A percentile compares a stretch with the other conserved stretches of the same genome.
These are phyloP conservation scores for Bassia scoparia DNA, from an alignment of 148 eudicot species.

Conservation along the genomic window DNA sequence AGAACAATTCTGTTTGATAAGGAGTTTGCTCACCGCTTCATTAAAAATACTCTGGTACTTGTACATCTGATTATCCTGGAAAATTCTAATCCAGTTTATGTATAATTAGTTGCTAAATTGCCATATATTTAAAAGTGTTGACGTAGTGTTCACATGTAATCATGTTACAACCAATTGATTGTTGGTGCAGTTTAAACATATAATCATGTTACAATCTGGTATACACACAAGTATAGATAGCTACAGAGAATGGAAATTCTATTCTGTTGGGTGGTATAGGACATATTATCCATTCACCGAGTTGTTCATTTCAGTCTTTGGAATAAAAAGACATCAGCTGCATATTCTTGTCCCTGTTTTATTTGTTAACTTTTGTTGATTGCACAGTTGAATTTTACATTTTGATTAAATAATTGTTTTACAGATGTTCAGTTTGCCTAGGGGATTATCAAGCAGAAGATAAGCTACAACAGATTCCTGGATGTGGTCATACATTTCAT, in stretches of 20 bases:
- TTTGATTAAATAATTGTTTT: not conserved
- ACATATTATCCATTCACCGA: not conserved
- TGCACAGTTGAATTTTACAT: not conserved
- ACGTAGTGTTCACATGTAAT: not conserved
- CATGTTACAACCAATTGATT: not conserved
- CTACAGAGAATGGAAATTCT: not conserved
- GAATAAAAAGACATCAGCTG: not conserved
- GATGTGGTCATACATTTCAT: slow-evolving; percentile 31
- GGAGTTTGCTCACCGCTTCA: not conserved
- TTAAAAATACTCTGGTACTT: too few species aligned
- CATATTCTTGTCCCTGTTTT: not conserved
- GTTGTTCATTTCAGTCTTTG: slow-evolving; percentile 9
- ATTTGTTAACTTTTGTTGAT: not conserved
- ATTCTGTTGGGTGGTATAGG: not conserved
- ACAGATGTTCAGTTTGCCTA: slow-evolving; percentile 32
- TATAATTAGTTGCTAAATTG: not conserved
- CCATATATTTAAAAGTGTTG: not conserved
- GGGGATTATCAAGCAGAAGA: slow-evolving; percentile 35
- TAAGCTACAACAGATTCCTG: slow-evolving; percentile 31
- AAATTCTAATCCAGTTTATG: too few species aligned
- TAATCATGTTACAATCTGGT: not conserved
- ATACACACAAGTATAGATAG: not conserved
- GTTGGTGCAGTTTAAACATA: not conserved
- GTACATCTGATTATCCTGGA: not conserved
- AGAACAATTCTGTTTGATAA: not conserved